These are phyloP conservation scores for Moesziomyces aphidis DNA, from an alignment of 1,284 basidiomycete genomes.

Conservation along the genomic window DNA sequence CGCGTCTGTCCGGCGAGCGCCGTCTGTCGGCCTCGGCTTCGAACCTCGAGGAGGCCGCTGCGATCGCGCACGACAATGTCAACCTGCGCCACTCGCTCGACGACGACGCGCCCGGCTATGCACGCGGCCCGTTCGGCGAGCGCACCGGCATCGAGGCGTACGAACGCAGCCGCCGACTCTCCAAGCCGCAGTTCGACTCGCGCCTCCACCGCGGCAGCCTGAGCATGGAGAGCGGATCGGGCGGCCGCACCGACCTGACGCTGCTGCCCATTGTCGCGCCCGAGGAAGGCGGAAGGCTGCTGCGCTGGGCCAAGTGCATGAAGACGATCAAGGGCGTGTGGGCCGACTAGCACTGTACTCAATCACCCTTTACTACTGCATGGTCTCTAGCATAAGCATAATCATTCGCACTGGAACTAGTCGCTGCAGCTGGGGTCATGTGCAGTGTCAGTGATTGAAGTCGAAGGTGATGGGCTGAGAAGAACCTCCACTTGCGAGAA, in stretches of 20 bases:
- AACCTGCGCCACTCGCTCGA: conserved; percentile 24
- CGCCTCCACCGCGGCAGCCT: conserved; percentile 50
- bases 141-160: conserved; percentile 27
- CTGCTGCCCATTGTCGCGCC: conserved; percentile 79
- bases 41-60: conserved; percentile 34
- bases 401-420: neutral
- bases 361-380: neutral
- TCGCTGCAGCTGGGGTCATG: no score
- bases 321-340: conserved; percentile 84
- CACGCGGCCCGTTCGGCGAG: neutral
- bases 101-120: conserved; percentile 13
- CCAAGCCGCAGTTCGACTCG: conserved; percentile 64
- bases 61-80: conserved; percentile 41
- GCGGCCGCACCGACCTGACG: conserved; percentile 37
- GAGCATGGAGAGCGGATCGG: conserved; percentile 62
- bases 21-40: conserved; percentile 37
- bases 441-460: no score
- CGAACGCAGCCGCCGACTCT: conserved; percentile 32
- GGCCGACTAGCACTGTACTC: conserved; percentile 64
- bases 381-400: neutral
- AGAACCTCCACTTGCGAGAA: neutral
- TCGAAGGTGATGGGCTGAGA: no score
- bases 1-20: conserved; percentile 56
- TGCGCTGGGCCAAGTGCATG: conserved; percentile 80
- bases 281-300: conserved; percentile 82